Evolutionary conservation across 768 basidiomycete genomes (phyloP).

Genomic region (Gloeopeniophorella convolvens): DNA sequence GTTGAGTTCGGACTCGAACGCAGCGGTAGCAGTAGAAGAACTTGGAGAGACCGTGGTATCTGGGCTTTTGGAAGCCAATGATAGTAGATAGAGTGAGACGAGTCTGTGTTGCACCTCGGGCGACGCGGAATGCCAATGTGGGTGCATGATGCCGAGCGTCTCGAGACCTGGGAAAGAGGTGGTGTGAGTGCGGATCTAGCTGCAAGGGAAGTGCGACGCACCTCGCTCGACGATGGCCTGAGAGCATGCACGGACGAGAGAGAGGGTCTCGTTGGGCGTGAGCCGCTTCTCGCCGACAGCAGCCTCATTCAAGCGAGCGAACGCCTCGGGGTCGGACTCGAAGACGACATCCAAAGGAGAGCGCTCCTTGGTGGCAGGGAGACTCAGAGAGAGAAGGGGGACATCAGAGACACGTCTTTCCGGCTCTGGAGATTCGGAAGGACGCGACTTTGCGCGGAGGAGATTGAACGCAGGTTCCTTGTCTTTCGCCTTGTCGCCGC

Average conservation of each 20-base stretch:
- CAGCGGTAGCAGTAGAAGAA: conserved; percentile 37
- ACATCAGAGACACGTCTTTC: conserved; percentile 30
- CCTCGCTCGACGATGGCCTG: conserved; percentile 59
- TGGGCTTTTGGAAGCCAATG: conserved; percentile 43
- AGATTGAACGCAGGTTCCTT: conserved; percentile 42
- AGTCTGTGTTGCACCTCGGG: conserved; percentile 60
- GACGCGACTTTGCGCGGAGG: conserved; percentile 43
- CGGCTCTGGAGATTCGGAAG: conserved; percentile 28
- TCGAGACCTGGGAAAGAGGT: conserved; percentile 52
- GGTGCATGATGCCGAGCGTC: conserved; percentile 78
- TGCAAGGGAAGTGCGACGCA: conserved; percentile 29
- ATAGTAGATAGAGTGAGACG: conserved; percentile 66
- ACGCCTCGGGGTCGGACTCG: conserved; percentile 49
- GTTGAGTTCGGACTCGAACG: conserved; percentile 60
- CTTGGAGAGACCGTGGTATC: conserved; percentile 47
- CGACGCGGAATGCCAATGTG: conserved; percentile 76
- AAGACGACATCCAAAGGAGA: conserved; percentile 51
- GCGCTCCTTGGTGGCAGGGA: conserved; percentile 47
- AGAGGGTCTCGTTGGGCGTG: conserved; percentile 54
- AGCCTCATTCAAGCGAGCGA: conserved; percentile 42
- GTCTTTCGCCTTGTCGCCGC: conserved; percentile 29
- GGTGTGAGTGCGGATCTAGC: neutral
- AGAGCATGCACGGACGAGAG: conserved; percentile 63
- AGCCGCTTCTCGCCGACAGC: conserved; percentile 53
- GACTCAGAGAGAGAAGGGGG: conserved; percentile 59